Evolutionary conservation across 306 rosid genomes (phyloP).

Genomic region (Cicer pinnatifidum): DNA sequence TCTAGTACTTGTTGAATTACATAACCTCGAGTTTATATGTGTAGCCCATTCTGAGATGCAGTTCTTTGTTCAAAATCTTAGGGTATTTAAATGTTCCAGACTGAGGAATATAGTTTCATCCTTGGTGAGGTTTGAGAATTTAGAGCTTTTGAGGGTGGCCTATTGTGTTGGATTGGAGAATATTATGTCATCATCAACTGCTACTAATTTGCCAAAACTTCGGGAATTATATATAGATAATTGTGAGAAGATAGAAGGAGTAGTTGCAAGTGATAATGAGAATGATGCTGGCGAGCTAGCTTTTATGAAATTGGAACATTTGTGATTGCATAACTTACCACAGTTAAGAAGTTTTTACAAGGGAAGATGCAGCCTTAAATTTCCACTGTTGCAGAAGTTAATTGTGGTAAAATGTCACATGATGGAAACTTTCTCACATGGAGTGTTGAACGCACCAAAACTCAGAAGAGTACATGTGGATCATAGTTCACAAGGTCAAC

Average conservation of each 20-base stretch:
- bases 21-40: neutral
- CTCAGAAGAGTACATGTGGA: neutral
- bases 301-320: neutral
- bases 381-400: conserved; percentile 17
- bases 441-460: neutral
- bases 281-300: conserved; percentile 2
- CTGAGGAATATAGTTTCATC: neutral
- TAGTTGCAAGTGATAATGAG: neutral
- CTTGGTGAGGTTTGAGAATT: neutral
- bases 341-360: neutral
- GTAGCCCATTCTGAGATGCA: neutral
- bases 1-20: neutral
- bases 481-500: neutral
- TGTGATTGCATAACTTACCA: neutral
- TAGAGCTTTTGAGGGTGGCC: neutral
- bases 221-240: accelerated
- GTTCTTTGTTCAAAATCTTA: neutral
- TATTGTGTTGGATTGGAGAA: neutral
- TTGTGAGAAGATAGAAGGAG: conserved; percentile 7
- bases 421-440: neutral
- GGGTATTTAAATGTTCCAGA: neutral
- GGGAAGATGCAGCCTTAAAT: conserved; percentile 4
- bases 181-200: conserved; percentile 1
- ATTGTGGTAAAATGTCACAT: neutral
- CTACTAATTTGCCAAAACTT: conserved; percentile 1